These are phyloP conservation scores for Nicotiana tomentosiformis DNA, from an alignment of 257 asterid genomes.

Conservation along the genomic window DNA sequence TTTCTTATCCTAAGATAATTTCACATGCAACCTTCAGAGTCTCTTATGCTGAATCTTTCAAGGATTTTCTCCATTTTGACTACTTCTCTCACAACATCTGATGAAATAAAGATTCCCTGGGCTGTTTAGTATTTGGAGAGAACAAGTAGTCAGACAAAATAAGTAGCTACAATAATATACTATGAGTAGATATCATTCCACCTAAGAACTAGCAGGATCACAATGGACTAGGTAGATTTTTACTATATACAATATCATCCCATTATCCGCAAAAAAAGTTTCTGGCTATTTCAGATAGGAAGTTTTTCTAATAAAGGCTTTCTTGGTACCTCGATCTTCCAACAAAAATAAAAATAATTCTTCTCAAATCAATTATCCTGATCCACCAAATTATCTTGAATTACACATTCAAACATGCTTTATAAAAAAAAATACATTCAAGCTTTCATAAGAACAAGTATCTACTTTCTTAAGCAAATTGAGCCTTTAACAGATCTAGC, in stretches of 20 bases:
- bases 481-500: background rate
- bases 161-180: background rate
- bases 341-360: background rate
- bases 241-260: background rate
- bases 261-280: background rate
- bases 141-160: background rate
- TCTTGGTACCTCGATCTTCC: background rate
- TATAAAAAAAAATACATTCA: background rate
- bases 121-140: no score
- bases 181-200: background rate
- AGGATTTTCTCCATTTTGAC: background rate
- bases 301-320: background rate
- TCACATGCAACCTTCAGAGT: background rate
- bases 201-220: background rate
- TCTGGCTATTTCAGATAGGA: background rate
- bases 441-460: background rate
- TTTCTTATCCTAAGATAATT: background rate
- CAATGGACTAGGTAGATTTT: no score
- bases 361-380: background rate
- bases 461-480: background rate
- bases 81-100: background rate
- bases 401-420: background rate
- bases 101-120: background rate
- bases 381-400: background rate
- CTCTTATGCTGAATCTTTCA: background rate